phyloP scores from a whole-genome alignment of 1,284 basidiomycete genomes.

The Abortiporus biennis region DNA sequence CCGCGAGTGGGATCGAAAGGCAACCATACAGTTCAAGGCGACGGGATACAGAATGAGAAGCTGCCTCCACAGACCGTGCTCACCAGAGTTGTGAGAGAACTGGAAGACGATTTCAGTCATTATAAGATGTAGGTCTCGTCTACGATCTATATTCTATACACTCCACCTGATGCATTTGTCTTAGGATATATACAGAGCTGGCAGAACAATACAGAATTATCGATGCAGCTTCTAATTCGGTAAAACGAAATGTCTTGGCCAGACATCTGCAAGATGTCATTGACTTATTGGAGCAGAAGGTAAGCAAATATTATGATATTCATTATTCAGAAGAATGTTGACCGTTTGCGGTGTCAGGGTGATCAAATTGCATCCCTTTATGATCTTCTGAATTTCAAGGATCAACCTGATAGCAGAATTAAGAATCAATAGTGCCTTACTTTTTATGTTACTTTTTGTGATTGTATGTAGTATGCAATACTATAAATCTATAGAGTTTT shows the following conservation, averaged over 20 bases:
- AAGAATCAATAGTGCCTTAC: too few species aligned
- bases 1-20: constrained; percentile 19
- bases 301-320: constrained; percentile 21
- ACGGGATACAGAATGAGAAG: constrained; percentile 11
- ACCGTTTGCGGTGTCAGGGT: constrained; percentile 45
- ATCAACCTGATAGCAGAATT: too few species aligned
- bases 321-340: neutral
- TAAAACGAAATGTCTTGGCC: constrained; percentile 76
- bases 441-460: too few species aligned
- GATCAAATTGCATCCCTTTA: constrained; percentile 86
- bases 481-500: too few species aligned
- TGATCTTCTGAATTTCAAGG: constrained; percentile 69
- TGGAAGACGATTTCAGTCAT: constrained; percentile 88
- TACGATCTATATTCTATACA: neutral
- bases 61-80: constrained; percentile 82
- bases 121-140: constrained; percentile 80
- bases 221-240: constrained; percentile 75
- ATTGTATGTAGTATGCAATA: too few species aligned
- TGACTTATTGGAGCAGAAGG: constrained; percentile 84
- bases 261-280: constrained; percentile 86
- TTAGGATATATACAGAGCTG: constrained; percentile 80
- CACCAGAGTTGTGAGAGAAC: constrained; percentile 69
- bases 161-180: constrained; percentile 3
- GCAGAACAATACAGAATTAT: constrained; percentile 87
- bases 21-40: too few species aligned